Conservation (phyloP, 129 eudicot species). For the Apium graveolens region DNA sequence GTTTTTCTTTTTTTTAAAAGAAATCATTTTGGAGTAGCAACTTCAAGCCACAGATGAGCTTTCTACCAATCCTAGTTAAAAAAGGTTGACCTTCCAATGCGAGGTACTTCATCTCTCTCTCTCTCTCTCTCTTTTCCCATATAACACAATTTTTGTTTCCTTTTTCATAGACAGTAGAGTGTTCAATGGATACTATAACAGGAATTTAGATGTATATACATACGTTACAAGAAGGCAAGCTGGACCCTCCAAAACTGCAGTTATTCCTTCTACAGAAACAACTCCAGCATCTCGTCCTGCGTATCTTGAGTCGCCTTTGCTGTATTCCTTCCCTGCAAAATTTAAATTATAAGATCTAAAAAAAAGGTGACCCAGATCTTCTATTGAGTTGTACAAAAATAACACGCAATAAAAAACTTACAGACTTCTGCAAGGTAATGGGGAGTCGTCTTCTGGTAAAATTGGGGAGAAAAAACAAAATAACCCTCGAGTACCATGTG, state of each 20-base stretch:
- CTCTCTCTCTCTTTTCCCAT: background rate
- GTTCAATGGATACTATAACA: background rate
- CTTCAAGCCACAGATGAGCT: background rate
- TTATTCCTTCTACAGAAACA: conserved; percentile 72
- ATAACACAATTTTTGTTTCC: background rate
- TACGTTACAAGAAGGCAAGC: conserved; percentile 81
- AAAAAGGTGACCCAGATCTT: background rate
- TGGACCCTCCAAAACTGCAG: conserved; percentile 81
- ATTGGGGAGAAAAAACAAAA: conserved; percentile 76
- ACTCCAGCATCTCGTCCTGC: conserved; percentile 62
- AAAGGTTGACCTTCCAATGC: background rate
- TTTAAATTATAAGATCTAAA: background rate
- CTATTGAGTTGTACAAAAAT: background rate
- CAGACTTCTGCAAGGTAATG: conserved; percentile 86
- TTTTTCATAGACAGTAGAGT: background rate
- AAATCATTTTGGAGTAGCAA: background rate
- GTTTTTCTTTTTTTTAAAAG: background rate
- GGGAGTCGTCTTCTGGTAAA: conserved; percentile 54
- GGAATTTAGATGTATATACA: conserved; percentile 13
- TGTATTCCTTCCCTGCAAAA: conserved; percentile 86
- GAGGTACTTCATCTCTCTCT: no score
- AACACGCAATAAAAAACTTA: conserved; percentile 27
- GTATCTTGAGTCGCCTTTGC: conserved; percentile 96
- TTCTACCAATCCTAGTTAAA: background rate
- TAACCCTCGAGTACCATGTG: conserved; percentile 92